Conservation (phyloP, 805 yeast species). For the Myxozyma mucilagina region DNA sequence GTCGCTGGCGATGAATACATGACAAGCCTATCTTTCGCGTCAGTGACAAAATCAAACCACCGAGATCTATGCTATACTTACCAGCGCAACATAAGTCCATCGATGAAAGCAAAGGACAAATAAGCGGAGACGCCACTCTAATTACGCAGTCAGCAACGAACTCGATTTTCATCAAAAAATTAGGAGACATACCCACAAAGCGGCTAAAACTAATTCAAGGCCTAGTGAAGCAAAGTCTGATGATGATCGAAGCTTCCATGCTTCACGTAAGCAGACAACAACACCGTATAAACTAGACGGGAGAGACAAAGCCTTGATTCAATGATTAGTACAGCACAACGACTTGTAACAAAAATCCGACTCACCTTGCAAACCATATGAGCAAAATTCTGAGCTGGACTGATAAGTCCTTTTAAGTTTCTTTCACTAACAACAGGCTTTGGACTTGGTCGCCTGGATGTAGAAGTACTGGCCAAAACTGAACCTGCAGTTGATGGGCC, state of each 20-base stretch:
- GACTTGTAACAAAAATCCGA: background rate
- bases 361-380: conserved; percentile 22
- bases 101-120: conserved; percentile 77
- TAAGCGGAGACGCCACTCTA: conserved; percentile 84
- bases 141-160: background rate
- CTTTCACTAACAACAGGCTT: conserved; percentile 16
- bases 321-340: background rate
- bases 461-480: background rate
- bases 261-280: conserved; percentile 41
- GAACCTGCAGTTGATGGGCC: background rate
- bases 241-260: conserved; percentile 36
- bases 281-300: conserved; percentile 62
- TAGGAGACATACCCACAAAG: conserved; percentile 54
- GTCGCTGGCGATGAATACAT: conserved; percentile 87
- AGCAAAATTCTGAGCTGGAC: conserved; percentile 18
- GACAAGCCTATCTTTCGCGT: conserved; percentile 55
- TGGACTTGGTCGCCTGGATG: conserved; percentile 15
- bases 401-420: conserved; percentile 12
- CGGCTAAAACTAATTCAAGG: conserved; percentile 77
- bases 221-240: conserved; percentile 42
- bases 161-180: background rate
- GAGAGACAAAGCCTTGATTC: conserved; percentile 59
- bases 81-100: conserved; percentile 88
- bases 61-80: background rate
- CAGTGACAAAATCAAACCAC: background rate